A percentile compares a stretch with the other conserved stretches of the same genome.
phyloP scores from a whole-genome alignment of 73 alveolate species.

The Stentor coeruleus region DNA sequence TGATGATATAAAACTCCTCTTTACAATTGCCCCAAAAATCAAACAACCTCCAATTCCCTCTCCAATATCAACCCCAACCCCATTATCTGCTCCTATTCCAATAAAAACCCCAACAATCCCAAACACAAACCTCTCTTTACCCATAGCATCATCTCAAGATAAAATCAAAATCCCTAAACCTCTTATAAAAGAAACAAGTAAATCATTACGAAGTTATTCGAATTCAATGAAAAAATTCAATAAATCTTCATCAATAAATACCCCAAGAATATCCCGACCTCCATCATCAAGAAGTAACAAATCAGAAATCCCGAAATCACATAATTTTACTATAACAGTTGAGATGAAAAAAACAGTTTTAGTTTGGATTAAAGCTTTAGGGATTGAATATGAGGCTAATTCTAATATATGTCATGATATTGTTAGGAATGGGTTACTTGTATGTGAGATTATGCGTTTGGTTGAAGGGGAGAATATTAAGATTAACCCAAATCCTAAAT shows the following conservation, averaged over 20 bases:
- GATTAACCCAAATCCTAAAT: background rate
- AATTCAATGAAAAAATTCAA: background rate
- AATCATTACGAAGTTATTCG: background rate
- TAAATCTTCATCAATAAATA: background rate
- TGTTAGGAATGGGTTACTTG: background rate
- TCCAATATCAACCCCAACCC: background rate
- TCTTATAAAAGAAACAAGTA: background rate
- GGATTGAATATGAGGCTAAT: background rate
- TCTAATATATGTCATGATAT: background rate
- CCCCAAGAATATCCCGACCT: background rate
- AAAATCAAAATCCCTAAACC: background rate
- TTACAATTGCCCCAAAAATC: background rate
- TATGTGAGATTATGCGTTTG: background rate
- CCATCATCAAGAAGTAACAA: background rate
- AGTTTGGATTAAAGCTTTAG: background rate
- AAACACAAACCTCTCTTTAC: background rate
- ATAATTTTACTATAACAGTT: background rate
- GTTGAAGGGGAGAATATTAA: background rate
- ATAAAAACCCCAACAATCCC: background rate
- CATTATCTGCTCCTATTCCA: conserved; percentile 38
- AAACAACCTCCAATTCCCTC: background rate
- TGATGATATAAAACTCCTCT: background rate
- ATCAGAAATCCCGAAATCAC: background rate
- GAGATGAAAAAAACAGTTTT: background rate
- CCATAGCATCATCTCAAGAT: background rate